Evolutionary conservation across 2,329 filamentous ascomycete genomes (phyloP), one percentile per base, ranked within the genome.

Genomic region (Celoporthe dispersa): DNA sequence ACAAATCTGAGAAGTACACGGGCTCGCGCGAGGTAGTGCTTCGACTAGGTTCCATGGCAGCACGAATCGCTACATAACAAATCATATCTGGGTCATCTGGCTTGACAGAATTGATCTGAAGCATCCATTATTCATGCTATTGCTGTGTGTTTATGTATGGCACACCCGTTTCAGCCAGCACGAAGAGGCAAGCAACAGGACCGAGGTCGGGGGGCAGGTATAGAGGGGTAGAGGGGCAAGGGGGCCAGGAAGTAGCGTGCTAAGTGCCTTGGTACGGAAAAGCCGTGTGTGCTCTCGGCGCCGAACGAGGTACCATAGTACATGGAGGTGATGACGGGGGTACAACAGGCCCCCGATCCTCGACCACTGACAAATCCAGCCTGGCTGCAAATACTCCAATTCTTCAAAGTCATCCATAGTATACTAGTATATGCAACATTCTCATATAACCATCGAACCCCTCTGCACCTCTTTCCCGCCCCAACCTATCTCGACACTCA

Each of bases 401-500:
- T 16, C 53, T 28, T 28, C 51, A 1, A 55, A 28, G 25, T 31
- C 51, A 55, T 14, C 19, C 19, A 22, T 48, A 48, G 19, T 16
- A 8, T 8, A 48, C 8, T 48, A n/a, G 44, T 48, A n/a, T 22
- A 48, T 48, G 44, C 22, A 48, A 48, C 44, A 31, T 31, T 19
- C 12, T 19, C 16, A 57, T 57, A 57, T 57, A 55, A 55, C 33
- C 19, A 57, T 37, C 33, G 37, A 41, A 7, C 12, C 16, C 37
- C 25, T 39, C 35, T 28, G 14, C 11, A 6, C 37, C 35, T 39
- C 37, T n/a, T 31, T 16, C 25, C 31, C 41, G 25, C 22, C 41
- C 9, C 8, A 19, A 16, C 44, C 11, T 72, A 67, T 68, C 72
- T 64, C 71, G 51, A 14, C 31, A 44, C n/a, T n/a, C n/a, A n/a